Evolutionary conservation across 148 eudicot species (phyloP), one percentile per base, ranked within the genome.

Genomic region (Linanthus parryae): DNA sequence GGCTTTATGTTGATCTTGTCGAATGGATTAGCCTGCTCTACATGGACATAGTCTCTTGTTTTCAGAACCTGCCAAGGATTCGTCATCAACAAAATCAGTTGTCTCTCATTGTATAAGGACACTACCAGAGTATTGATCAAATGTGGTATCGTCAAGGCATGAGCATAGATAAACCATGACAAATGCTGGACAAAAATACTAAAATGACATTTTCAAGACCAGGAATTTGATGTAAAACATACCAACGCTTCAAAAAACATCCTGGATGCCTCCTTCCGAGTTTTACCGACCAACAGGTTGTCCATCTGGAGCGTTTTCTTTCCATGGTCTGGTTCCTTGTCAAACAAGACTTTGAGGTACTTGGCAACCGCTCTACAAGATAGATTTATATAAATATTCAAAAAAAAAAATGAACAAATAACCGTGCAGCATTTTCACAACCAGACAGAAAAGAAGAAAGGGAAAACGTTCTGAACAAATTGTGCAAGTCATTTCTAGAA

Each of bases 231-330:
- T 31, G 19, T 4, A 22, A 29, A 26, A 54, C 85, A 39, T 82
- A 94, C 99, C 99, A 94, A 61, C 27, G 99, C 77, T 71, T 94
- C 99, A 54, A 94, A 94, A 64, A 94, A 94, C 99, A 94, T 82
- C 66, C 99, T 78, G 13, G 99, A 84, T 13, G 99, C 99, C 71
- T 94, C 99, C 76, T 94, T 94, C 14, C 99, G 88, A 29, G 92
- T 64, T 80, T 94, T 94, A 19, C 91, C 82, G 48, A 58, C 69
- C 44, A 94, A 72, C 21, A 94, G 75, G 61, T 64, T 78, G 69
- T 78, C 90, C 77, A 94, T 63, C 10, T 81, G 70, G 61, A 86
- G 66, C 48, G 62, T 72, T 67, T 62, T 78, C 61, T 71, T 85
- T 27, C 77, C 75, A 25, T 67, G 69, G 27, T 68, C 76, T 51